Percentiles rank a stretch among this genome's conserved stretches.
phyloP scores from a whole-genome alignment of 257 asterid genomes.

The Euphrasia confusa region DNA sequence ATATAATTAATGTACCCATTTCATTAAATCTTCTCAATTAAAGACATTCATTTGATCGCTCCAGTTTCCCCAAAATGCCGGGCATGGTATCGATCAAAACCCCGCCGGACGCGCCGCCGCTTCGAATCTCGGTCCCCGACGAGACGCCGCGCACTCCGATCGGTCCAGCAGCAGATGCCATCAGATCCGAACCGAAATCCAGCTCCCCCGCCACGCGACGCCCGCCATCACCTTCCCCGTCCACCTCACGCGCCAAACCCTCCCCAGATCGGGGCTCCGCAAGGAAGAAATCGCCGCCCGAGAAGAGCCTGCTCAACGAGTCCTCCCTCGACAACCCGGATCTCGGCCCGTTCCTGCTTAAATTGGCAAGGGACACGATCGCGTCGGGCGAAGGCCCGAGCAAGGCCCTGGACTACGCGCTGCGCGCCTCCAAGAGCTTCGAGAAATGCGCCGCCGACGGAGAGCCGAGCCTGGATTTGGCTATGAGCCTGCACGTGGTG shows the following conservation, averaged over 20 bases:
- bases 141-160: constrained; percentile 26
- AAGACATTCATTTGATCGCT: too few species aligned
- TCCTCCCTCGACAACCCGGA: constrained; percentile 93
- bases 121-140: constrained; percentile 56
- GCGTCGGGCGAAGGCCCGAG: constrained; percentile 89
- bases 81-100: constrained; percentile 79
- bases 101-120: constrained; percentile 69
- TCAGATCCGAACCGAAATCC: constrained; percentile 61
- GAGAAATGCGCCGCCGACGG: constrained; percentile 73
- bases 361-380: constrained; percentile 84
- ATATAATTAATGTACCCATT: too few species aligned
- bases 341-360: constrained; percentile 89
- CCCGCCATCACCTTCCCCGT: constrained; percentile 88
- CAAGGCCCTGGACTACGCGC: constrained; percentile 80
- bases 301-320: constrained; percentile 47
- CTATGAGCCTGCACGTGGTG: constrained; percentile 91
- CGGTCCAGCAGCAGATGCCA: constrained; percentile 37
- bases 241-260: constrained; percentile 84
- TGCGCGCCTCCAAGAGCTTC: constrained; percentile 74
- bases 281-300: constrained; percentile 81
- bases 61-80: too few species aligned
- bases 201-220: constrained; percentile 69
- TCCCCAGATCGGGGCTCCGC: constrained; percentile 87
- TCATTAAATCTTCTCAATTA: too few species aligned
- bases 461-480: constrained; percentile 86